Percentiles rank a stretch among this genome's conserved stretches.
Evolutionary conservation across 768 basidiomycete genomes (phyloP).

Genomic region (Tylopilus sp.): DNA sequence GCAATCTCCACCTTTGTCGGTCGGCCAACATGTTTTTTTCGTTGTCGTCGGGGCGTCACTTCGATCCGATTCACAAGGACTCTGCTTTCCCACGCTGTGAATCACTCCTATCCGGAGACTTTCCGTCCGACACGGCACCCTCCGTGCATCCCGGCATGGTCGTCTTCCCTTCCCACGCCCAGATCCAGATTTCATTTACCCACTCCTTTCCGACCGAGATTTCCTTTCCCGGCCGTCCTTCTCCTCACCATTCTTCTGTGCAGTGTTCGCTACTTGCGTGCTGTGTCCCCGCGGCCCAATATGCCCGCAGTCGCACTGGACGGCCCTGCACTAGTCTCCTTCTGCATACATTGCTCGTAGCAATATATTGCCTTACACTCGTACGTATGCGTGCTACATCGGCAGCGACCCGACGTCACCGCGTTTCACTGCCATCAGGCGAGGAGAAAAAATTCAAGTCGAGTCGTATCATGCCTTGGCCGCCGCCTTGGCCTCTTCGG

Average conservation of each 20-base stretch:
- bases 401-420: not conserved
- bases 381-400: not conserved
- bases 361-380: not conserved
- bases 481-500: slow-evolving; percentile 77
- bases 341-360: too few relatives aligned
- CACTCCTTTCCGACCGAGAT: not conserved
- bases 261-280: too few relatives aligned
- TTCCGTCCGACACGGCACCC: slow-evolving; percentile 26
- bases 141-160: slow-evolving; percentile 19
- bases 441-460: slow-evolving; percentile 16
- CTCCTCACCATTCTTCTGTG: not conserved
- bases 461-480: slow-evolving; percentile 55
- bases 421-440: not conserved
- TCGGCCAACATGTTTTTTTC: not conserved
- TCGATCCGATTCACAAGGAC: slow-evolving; percentile 25
- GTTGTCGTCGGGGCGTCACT: slow-evolving; percentile 16
- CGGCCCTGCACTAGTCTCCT: too few relatives aligned
- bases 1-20: not conserved
- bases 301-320: too few relatives aligned
- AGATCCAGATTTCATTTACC: not conserved
- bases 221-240: too few relatives aligned
- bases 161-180: not conserved
- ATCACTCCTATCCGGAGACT: slow-evolving; percentile 19
- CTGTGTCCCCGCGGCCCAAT: too few relatives aligned
- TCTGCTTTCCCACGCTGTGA: slow-evolving; percentile 9